These are phyloP conservation scores for Mrakia gelida DNA, from an alignment of 768 basidiomycete genomes.

Conservation along the genomic window DNA sequence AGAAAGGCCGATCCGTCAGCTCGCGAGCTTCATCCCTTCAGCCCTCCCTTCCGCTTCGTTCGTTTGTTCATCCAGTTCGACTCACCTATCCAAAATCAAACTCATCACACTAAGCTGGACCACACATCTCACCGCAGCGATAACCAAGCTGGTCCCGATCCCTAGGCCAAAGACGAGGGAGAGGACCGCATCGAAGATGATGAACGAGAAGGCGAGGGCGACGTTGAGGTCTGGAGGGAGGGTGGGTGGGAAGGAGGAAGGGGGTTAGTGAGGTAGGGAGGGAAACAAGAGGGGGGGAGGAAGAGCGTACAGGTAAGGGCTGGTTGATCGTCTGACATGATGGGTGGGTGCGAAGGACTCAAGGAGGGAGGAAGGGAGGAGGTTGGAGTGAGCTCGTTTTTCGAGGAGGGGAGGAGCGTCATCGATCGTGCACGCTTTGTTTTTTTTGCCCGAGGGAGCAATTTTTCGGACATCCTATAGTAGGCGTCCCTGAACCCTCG, in stretches of 20 bases:
- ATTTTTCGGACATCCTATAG: too few relatives aligned
- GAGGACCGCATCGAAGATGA: conserved; percentile 64
- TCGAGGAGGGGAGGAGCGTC: too few relatives aligned
- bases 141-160: conserved; percentile 62
- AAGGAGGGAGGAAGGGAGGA: too few relatives aligned
- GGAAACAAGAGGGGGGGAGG: too few relatives aligned
- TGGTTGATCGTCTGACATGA: conserved; percentile 2
- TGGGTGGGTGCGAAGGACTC: neutral
- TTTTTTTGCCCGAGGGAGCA: too few relatives aligned
- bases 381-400: too few relatives aligned
- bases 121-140: conserved; percentile 63
- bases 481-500: too few relatives aligned
- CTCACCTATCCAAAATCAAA: conserved; percentile 22
- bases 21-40: neutral
- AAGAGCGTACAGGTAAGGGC: neutral
- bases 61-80: neutral
- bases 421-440: too few relatives aligned
- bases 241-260: neutral
- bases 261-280: neutral
- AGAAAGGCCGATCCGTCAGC: conserved; percentile 36
- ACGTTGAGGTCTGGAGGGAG: conserved; percentile 54
- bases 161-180: conserved; percentile 64
- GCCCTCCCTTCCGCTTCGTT: neutral
- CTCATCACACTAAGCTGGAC: conserved; percentile 68
- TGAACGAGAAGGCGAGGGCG: conserved; percentile 66